These are phyloP conservation scores for Populus hybrid DNA, from an alignment of 441 rosid species.

Conservation along the genomic window DNA sequence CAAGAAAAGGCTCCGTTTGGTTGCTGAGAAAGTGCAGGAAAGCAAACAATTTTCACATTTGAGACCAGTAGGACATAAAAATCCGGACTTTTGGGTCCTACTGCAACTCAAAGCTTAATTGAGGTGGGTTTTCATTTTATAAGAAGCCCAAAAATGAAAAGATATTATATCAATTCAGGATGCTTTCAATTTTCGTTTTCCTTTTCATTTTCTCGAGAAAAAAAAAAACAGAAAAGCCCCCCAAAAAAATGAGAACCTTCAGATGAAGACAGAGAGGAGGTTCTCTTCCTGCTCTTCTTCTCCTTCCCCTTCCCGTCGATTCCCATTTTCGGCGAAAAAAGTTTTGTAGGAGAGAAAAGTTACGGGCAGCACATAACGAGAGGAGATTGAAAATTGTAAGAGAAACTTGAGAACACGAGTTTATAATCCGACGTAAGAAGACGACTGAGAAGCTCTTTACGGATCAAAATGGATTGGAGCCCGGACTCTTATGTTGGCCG, in stretches of 20 bases:
- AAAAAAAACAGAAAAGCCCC: not conserved
- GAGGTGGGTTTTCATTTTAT: not conserved
- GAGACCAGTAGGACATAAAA: not conserved
- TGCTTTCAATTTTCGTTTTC: not conserved
- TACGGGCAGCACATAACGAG: not conserved
- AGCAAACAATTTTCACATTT: not conserved
- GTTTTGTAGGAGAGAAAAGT: not conserved
- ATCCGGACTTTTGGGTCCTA: not conserved
- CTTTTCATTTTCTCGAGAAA: conserved; percentile 1
- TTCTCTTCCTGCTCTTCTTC: conserved; percentile 44
- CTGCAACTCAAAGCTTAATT: not conserved
- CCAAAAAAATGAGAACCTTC: conserved; percentile 30
- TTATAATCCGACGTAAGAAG: too few relatives aligned
- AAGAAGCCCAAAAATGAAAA: not conserved
- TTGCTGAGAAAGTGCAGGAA: not conserved
- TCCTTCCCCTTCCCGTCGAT: conserved; percentile 51
- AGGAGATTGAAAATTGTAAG: not conserved
- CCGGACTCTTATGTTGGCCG: not conserved
- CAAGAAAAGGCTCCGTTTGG: not conserved
- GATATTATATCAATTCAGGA: not conserved
- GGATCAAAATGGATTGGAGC: not conserved
- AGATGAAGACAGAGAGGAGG: conserved; percentile 33
- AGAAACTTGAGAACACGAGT: too few relatives aligned
- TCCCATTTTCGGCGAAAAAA: conserved; percentile 40
- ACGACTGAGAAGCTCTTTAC: too few relatives aligned